A percentile compares a stretch with the other conserved stretches of the same genome.
Conservation (phyloP, 176 grass and related monocot genomes). For the Themeda triandra region DNA sequence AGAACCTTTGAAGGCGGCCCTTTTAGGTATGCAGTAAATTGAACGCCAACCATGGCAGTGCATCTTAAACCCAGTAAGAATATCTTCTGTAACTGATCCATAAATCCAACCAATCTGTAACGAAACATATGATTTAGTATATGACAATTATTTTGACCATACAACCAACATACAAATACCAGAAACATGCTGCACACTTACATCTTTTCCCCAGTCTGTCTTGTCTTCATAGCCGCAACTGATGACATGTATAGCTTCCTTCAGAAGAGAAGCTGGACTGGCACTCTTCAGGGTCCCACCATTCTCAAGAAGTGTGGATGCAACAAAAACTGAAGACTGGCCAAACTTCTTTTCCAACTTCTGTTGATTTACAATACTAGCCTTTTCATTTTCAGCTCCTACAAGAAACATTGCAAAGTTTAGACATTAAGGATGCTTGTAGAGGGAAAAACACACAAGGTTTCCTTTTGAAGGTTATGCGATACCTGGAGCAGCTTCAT, state of each 20-base stretch:
- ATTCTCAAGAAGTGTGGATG: slow-evolving; percentile 63
- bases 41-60: slow-evolving; percentile 69
- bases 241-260: slow-evolving; percentile 78
- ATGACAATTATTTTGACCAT: not conserved
- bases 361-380: slow-evolving; percentile 42
- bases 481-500: slow-evolving; percentile 56
- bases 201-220: slow-evolving; percentile 76
- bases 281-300: slow-evolving; percentile 59
- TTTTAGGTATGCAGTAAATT: slow-evolving; percentile 58
- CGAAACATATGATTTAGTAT: slow-evolving; percentile 4
- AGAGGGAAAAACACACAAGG: not conserved
- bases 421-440: not conserved
- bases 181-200: slow-evolving; percentile 2
- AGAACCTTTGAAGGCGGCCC: slow-evolving; percentile 60
- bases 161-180: not conserved
- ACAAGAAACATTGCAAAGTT: not conserved
- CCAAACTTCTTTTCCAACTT: slow-evolving; percentile 80
- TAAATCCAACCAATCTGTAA: slow-evolving; percentile 71
- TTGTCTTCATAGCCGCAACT: slow-evolving; percentile 78
- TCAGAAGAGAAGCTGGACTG: slow-evolving; percentile 58
- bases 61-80: slow-evolving; percentile 70
- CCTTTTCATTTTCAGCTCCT: slow-evolving; percentile 53
- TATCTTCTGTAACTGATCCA: slow-evolving; percentile 70
- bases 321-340: slow-evolving; percentile 79
- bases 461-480: not conserved